Base-by-base conservation (phyloP, 441 rosid genomes). In the Daphne laureola region DNA sequence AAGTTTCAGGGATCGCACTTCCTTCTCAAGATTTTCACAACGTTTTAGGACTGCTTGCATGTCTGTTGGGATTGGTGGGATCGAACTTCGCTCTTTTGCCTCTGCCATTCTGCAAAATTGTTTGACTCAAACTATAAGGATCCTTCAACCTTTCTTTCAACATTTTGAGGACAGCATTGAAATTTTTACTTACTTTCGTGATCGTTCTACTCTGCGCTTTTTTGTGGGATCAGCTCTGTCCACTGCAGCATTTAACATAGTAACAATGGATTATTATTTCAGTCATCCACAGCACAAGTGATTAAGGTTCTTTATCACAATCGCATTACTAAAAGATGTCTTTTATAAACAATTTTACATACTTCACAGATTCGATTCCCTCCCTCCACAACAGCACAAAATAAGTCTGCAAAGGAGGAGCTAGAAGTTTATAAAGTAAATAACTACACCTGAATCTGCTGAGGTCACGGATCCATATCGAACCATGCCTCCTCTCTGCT, bases 21-120 rank as follows among this genome's bases (percentile, higher is more conserved):
- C 93, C 80, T 84, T 84, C 68, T 84, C 93, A 51, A 84, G 82
- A 59, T 75, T 76, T 17, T 82, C 93, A 36, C 81, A 82, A 48
- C 86, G 68, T 70, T 78, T 79, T 50, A 81, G n/a, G 21, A 84
- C 65, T 36, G 84, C 57, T 49, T 76, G 84, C 81, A 78, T 64
- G 54, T 84, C 88, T 3, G 84, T 54, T 43, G 93, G 83, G 54
- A 74, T 52, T 47, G 71, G 63, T 51, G 83, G 76, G 50, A 73
- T 71, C 26, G 63, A 71, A 66, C 67, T 82, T 62, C 83, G 69
- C 66, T 79, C 93, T 59, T 82, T 82, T 55, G 93, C 93, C 71
- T 82, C 88, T 15, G 88, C 93, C 93, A 84, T 84, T 73, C 93
- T 84, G 50, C 61, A 62, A 27, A 51, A 66, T 44, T 66, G 53